Evolutionary conservation across 495 filamentous ascomycete genomes (phyloP).

Genomic region (Darksidea phi): DNA sequence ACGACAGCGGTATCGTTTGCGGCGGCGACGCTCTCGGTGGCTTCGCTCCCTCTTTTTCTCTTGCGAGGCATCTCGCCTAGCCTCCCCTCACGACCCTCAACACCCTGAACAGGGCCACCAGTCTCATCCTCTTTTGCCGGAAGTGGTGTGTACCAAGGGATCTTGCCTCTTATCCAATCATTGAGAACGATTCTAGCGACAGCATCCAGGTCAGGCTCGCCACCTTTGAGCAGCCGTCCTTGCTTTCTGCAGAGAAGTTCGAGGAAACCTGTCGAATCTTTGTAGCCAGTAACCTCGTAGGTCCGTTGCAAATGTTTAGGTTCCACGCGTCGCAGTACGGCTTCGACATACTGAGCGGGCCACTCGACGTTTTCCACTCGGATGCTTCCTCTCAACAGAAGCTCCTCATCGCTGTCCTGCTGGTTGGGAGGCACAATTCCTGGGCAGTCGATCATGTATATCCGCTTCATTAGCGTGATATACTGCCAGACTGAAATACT

Average conservation of each 20-base stretch:
- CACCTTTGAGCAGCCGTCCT: conserved; percentile 80
- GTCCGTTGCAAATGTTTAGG: conserved; percentile 86
- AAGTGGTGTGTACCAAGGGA: conserved; percentile 90
- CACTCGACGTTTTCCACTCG: conserved; percentile 93
- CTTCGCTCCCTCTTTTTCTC: conserved; percentile 46
- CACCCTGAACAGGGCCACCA: conserved; percentile 46
- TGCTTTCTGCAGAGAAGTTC: conserved; percentile 84
- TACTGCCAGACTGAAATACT: conserved; percentile 77
- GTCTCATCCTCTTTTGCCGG: conserved; percentile 55
- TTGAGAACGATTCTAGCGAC: conserved; percentile 95
- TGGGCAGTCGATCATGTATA: conserved; percentile 95
- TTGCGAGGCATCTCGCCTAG: conserved; percentile 65
- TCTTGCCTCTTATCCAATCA: conserved; percentile 90
- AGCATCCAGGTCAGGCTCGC: conserved; percentile 88
- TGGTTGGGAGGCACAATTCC: conserved; percentile 88
- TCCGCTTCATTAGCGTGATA: conserved; percentile 92
- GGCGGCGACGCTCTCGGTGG: conserved; percentile 42
- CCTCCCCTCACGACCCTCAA: conserved; percentile 59
- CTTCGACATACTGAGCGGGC: conserved; percentile 90
- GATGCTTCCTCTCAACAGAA: conserved; percentile 88
- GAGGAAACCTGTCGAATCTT: conserved; percentile 75
- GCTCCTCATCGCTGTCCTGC: conserved; percentile 78
- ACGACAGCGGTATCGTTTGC: conserved; percentile 36
- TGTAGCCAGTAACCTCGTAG: conserved; percentile 77
- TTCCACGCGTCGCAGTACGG: conserved; percentile 75